Evolutionary conservation across 2,329 filamentous ascomycete species (phyloP), one percentile per base, ranked within the genome.

Genomic region (Pseudopyricularia javanii): DNA sequence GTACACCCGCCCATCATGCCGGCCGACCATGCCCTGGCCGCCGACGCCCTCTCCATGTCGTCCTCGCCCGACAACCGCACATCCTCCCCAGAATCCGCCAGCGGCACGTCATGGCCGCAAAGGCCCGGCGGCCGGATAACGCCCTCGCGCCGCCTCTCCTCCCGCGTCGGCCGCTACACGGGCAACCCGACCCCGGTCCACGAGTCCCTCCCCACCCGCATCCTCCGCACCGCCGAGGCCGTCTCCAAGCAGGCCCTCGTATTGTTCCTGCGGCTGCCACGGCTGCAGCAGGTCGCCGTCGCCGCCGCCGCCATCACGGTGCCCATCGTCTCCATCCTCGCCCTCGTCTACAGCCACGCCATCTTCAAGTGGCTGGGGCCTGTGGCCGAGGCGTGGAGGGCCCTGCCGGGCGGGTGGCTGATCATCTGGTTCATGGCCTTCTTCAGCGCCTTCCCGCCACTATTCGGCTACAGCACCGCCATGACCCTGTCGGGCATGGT

Each of bases 381-480:
- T 7, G 68, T 83, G 12, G 88, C 91, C 22, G 75, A 83, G 65
- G 78, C 79, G 58, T 96, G 90, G 90, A 81, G 88, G 62, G 76
- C 80, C 30, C 71, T 90, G 5, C 77, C 74, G 1, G 82, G 78
- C 51, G 91, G 89, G 45, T 93, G 81, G 74, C 72, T 79, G 55
- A 78, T 96, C 50, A 74, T 93, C 37, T 95, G 89, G 80, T 65
- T 78, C 32, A 71, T 88, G 60, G 84, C 86, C 34, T 89, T 91
- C 65, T 64, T 78, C 40, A 85, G 90, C 15, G 88, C 85, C 2
- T 94, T 95, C 66, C 91, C 91, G 20, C 91, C 91, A 2, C 68
- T 95, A 60, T 85, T 96, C 57, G 91, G 91, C 14, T 95, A 95
- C 73, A 88, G 85, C 56, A 88, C 85, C 1, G 83, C 85, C 60